Base-by-base conservation (phyloP, 495 filamentous ascomycete species). In the Podospora comata region DNA sequence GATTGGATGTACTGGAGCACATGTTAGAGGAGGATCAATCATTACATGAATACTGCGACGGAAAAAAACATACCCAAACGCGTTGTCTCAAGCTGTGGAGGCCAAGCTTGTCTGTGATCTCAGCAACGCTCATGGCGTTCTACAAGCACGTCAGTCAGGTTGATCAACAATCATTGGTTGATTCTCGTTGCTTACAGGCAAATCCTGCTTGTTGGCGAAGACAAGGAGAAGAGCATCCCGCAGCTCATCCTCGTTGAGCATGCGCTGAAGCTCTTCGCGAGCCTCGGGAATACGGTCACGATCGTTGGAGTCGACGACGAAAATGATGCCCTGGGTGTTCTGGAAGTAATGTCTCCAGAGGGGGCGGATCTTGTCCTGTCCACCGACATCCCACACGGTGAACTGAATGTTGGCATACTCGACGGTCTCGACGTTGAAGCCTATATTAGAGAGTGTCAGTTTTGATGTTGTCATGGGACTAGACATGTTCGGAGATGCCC, bases 371-470 rank as follows among this genome's bases (percentile, higher is more conserved):
- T 99, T 99, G 87, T 99, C 95, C 87, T 99, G 95, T 79, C 95
- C 95, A 86, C 95, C 95, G 78, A 99, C 95, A 88, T 99, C 95
- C 95, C 95, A 99, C 81, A 99, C 95, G 79, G 95, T 99, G 86
- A 99, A 99, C 80, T 97, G 94, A 80, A 99, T 97, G 88, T 99
- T 98, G 89, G 97, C 97, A 86, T 98, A 99, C 80, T 97, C 96
- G 82, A 99, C 96, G 58, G 95, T 98, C 88, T 99, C 95, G 80
- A 99, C 95, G 86, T 99, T 99, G 88, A 99, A 99, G 72, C 95
- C 95, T 97, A 73, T 26, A 61, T 7, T 60, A 18, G 20, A 55
- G 62, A 61, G 76, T 62, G 76, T 82, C 69, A 82, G 76, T 67
- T 60, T 60, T 7, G 32, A 30, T 65, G 27, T 16, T 32, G 39